Base-by-base conservation (phyloP, 352 stramenopile species). In the Aphanomyces invadans region DNA sequence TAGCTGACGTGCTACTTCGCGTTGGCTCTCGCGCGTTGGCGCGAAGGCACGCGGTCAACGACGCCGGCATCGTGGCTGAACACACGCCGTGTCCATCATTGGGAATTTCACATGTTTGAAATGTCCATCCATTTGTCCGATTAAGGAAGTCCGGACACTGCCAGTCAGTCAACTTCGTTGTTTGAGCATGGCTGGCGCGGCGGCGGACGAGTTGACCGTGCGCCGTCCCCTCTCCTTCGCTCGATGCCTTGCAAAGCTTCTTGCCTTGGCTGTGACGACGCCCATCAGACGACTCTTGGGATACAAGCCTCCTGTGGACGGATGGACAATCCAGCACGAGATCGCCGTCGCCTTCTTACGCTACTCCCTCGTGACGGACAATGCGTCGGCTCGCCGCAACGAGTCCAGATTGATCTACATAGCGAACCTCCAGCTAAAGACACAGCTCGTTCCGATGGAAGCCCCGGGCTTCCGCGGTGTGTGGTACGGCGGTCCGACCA, bases 301-400 rank as follows among this genome's bases (percentile, higher is more conserved):
- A 32, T 55, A 57, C 32, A 49, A 59, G 23, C 60, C 60, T 19
- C 60, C 36, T 12, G 60, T 67, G 28, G 39, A 59, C 1, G 60
- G 60, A 23, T 67, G 60, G 60, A 45, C 60, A 15, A n/a, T 67
- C 15, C 26, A 32, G 15, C 26, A 25, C 11, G 45, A 49, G n/a
- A 12, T 67, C 36, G 31, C 31, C 5, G 33, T 57, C 39, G n/a
- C 3, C 3, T 67, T 51, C 32, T 28, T 57, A 4, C 12, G 12
- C 11, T 38, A 39, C 25, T 33, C 29, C 21, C 29, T n/a, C 21
- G 32, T 29, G 21, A 38, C 49, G 17, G 23, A 29, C 12, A 0
- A 21, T 29, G 49, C 15, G 29, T 57, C 49, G 29, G 21, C 49
- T n/a, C 44, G 44, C 4, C 7, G 44, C 9, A 52, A 26, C 25